Evolutionary conservation across 129 eudicot species (phyloP).

Genomic region (Heracleum sosnowskyi): DNA sequence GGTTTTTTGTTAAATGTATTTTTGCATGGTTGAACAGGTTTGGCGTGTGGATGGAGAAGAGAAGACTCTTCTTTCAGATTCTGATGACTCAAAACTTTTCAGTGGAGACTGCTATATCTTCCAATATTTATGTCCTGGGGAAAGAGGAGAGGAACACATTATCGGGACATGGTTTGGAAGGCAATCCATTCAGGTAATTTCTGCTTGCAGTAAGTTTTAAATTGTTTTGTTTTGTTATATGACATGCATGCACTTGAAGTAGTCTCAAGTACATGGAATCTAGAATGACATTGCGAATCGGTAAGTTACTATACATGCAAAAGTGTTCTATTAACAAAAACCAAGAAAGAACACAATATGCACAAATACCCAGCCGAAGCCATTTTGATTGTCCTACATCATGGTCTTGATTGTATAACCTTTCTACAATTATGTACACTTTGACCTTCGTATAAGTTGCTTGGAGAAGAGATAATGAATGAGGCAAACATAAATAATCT

Average conservation of each 20-base stretch:
- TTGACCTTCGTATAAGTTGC: not conserved
- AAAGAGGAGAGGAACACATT: constrained; percentile 64
- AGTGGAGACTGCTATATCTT: constrained; percentile 94
- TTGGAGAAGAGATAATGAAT: not conserved
- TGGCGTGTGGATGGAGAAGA: constrained; percentile 75
- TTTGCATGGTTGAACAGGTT: constrained; percentile 40
- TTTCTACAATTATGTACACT: not conserved
- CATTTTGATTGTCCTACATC: not conserved
- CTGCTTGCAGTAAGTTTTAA: not conserved
- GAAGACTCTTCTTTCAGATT: constrained; percentile 49
- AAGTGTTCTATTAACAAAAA: not conserved
- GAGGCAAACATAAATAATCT: not conserved
- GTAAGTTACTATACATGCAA: not conserved
- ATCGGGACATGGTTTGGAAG: constrained; percentile 92
- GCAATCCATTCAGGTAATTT: constrained; percentile 61
- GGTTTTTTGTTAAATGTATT: constrained; percentile 7
- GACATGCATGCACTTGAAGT: not conserved
- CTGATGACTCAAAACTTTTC: constrained; percentile 66
- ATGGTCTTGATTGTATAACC: not conserved
- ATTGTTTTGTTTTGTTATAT: not conserved
- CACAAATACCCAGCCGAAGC: not conserved
- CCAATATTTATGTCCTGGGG: constrained; percentile 77
- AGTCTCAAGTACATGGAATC: not conserved
- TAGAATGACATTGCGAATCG: not conserved
- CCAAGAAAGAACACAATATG: not conserved